Conservation (phyloP, 176 grass and related monocot genomes). For the Tuctoria greenei region DNA sequence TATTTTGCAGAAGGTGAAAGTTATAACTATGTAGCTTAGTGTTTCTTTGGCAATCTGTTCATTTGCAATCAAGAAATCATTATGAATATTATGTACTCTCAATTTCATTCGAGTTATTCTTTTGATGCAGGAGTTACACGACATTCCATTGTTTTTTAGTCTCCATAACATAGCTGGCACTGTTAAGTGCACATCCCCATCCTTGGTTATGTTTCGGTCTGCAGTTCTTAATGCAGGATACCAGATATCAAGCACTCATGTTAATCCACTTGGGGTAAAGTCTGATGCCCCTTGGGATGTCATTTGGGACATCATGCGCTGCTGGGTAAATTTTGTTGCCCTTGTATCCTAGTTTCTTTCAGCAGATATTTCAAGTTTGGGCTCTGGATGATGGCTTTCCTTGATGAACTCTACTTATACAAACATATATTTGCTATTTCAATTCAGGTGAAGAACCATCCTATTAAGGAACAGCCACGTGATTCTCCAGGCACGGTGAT, state of each 20-base stretch:
- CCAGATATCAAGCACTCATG: slow-evolving; percentile 76
- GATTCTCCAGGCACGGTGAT: slow-evolving; percentile 66
- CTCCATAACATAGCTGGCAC: slow-evolving; percentile 88
- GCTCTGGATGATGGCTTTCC: background rate
- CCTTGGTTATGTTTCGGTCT: slow-evolving; percentile 77
- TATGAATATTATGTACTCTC: background rate
- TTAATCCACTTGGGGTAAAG: slow-evolving; percentile 75
- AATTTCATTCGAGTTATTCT: slow-evolving; percentile 28
- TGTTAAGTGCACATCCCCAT: slow-evolving; percentile 85
- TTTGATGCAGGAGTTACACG: slow-evolving; percentile 77
- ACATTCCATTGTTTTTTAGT: slow-evolving; percentile 85
- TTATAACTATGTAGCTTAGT: slow-evolving; percentile 5
- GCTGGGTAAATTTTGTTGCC: slow-evolving; percentile 64
- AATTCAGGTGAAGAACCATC: slow-evolving; percentile 86
- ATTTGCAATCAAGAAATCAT: slow-evolving; percentile 20
- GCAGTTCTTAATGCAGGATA: slow-evolving; percentile 98
- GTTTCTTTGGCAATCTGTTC: slow-evolving; percentile 5
- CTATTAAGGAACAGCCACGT: slow-evolving; percentile 69
- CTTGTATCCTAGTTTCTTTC: slow-evolving; percentile 3
- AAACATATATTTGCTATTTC: background rate
- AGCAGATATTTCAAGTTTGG: background rate
- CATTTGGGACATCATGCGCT: slow-evolving; percentile 98
- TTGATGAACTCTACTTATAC: slow-evolving; percentile 9
- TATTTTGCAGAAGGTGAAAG: slow-evolving; percentile 21
- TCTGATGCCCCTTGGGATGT: slow-evolving; percentile 94